These are phyloP conservation scores for Corylus americana DNA, from an alignment of 306 rosid genomes.

Conservation along the genomic window DNA sequence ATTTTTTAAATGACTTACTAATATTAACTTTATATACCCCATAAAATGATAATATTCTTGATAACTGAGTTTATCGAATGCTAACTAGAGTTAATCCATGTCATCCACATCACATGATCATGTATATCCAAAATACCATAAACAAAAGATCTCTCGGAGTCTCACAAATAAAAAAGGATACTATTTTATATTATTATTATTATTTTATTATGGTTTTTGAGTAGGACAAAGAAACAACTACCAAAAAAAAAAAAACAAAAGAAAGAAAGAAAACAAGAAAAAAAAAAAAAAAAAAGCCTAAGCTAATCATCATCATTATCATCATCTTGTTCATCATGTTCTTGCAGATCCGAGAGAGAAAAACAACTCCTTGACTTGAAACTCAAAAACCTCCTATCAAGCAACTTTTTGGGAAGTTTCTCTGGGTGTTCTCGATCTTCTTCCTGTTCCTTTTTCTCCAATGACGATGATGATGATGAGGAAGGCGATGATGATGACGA, in stretches of 20 bases:
- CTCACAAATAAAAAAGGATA: background rate
- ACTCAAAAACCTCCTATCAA: conserved; percentile 46
- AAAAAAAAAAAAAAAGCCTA: background rate
- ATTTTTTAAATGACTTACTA: too few species aligned
- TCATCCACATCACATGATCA: background rate
- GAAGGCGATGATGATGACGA: conserved; percentile 26
- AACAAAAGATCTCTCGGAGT: background rate
- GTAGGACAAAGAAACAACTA: conserved; percentile 27
- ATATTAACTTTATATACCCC: too few species aligned
- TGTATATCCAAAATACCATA: background rate
- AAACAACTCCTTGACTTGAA: conserved; percentile 70
- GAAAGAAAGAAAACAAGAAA: background rate
- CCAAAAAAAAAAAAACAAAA: background rate
- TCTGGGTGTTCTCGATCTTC: conserved; percentile 22
- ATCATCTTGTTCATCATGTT: conserved; percentile 47
- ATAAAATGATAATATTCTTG: too few species aligned
- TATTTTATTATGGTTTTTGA: background rate
- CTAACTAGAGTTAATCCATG: too few species aligned
- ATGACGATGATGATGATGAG: conserved; percentile 32
- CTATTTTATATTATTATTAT: background rate
- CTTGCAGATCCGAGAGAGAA: conserved; percentile 84
- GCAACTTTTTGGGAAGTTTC: conserved; percentile 26
- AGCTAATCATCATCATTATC: conserved; percentile 30
- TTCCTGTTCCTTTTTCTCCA: conserved; percentile 40
- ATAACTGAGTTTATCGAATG: too few species aligned